phyloP scores from a whole-genome alignment of 148 eudicot genomes.

The Chenopodium berlandieri region DNA sequence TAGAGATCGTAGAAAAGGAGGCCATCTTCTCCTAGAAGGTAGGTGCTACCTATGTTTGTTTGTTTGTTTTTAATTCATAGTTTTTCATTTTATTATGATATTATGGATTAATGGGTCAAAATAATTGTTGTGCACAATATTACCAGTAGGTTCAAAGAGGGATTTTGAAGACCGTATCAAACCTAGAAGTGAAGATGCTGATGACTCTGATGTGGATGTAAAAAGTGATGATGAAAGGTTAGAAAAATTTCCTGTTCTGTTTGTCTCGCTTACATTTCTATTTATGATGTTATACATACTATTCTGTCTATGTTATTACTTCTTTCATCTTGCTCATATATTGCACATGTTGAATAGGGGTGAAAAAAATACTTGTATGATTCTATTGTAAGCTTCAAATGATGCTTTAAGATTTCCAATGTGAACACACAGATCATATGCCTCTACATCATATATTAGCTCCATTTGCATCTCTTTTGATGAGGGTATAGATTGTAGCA shows the following conservation, averaged over 20 bases:
- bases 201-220: conserved; percentile 80
- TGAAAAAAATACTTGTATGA: too few relatives aligned
- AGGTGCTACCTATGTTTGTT: conserved; percentile 8
- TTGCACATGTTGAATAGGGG: neutral
- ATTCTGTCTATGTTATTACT: neutral
- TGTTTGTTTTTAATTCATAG: neutral
- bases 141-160: conserved; percentile 66
- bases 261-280: neutral
- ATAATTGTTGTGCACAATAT: neutral
- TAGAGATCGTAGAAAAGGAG: conserved; percentile 79
- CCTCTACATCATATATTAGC: neutral
- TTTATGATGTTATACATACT: neutral
- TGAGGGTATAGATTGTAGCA: neutral
- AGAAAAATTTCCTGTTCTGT: neutral
- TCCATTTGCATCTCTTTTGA: neutral
- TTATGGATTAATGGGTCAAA: neutral
- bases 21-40: conserved; percentile 89
- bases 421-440: neutral
- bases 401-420: neutral
- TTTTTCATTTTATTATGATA: neutral
- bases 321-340: neutral
- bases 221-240: conserved; percentile 87
- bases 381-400: neutral
- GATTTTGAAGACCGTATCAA: conserved; percentile 70
- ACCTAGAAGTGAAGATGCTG: conserved; percentile 80